Conservation (phyloP, 208 protist genomes). For the Leishmania martiniquensis region DNA sequence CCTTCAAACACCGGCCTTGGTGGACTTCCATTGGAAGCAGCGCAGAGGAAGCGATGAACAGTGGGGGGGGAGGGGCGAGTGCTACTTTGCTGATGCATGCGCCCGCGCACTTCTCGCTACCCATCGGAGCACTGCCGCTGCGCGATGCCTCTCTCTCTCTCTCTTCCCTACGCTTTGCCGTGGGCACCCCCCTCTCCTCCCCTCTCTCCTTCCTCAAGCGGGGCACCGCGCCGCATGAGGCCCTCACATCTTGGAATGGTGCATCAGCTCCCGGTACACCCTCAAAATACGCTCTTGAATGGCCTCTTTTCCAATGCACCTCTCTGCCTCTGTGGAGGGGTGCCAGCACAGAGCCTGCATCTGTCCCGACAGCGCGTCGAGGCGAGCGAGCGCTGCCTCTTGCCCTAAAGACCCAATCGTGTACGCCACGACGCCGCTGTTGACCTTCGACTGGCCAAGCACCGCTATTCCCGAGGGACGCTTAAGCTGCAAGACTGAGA, state of each 20-base stretch:
- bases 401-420: conserved; percentile 13
- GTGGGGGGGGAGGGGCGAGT: not conserved
- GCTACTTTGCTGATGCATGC: too few species aligned
- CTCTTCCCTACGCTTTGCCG: not conserved
- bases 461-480: not conserved
- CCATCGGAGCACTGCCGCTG: not conserved
- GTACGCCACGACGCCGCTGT: conserved; percentile 11
- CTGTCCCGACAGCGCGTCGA: conserved; percentile 30
- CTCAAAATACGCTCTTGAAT: conserved; percentile 28
- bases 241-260: conserved; percentile 29
- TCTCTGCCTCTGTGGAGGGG: conserved; percentile 8
- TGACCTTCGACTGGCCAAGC: conserved; percentile 3
- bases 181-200: too few species aligned
- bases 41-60: too few species aligned
- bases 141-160: not conserved
- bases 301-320: conserved; percentile 5
- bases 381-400: conserved; percentile 22
- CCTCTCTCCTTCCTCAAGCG: not conserved
- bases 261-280: conserved; percentile 25
- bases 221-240: not conserved
- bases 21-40: too few species aligned
- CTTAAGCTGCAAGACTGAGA: conserved; percentile 24
- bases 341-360: conserved; percentile 35
- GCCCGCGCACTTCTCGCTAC: not conserved
- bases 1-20: too few species aligned